Conservation (phyloP, 2,329 filamentous ascomycete species). For the Fusarium sp. region DNA sequence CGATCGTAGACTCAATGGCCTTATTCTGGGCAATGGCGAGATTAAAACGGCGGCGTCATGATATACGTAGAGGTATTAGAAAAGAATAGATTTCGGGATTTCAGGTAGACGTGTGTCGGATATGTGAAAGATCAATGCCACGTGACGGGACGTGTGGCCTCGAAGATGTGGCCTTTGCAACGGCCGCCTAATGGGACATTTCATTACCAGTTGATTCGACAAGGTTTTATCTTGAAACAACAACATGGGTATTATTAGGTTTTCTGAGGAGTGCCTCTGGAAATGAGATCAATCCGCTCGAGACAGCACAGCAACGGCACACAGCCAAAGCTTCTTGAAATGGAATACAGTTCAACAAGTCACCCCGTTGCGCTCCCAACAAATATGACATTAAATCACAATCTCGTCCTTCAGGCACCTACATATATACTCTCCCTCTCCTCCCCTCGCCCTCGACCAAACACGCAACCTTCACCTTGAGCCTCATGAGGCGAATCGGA, state of each 20-base stretch:
- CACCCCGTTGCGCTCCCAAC: background rate
- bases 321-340: background rate
- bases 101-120: background rate
- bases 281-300: background rate
- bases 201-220: background rate
- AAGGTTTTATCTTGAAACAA: background rate
- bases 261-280: background rate
- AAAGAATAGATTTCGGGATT: background rate
- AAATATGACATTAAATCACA: background rate
- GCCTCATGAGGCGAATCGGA: constrained; percentile 40
- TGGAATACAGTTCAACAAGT: background rate
- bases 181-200: background rate
- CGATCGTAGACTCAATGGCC: constrained; percentile 81
- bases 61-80: constrained; percentile 21
- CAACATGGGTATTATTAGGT: background rate
- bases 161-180: background rate
- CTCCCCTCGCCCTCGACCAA: background rate
- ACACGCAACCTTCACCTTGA: background rate
- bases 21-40: constrained; percentile 75
- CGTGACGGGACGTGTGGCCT: background rate
- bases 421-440: background rate
- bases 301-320: background rate
- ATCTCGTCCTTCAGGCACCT: background rate
- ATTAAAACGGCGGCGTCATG: constrained; percentile 57
- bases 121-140: background rate